Evolutionary conservation across 2,329 filamentous ascomycete species (phyloP).

Genomic region (Exophiala bonariae): DNA sequence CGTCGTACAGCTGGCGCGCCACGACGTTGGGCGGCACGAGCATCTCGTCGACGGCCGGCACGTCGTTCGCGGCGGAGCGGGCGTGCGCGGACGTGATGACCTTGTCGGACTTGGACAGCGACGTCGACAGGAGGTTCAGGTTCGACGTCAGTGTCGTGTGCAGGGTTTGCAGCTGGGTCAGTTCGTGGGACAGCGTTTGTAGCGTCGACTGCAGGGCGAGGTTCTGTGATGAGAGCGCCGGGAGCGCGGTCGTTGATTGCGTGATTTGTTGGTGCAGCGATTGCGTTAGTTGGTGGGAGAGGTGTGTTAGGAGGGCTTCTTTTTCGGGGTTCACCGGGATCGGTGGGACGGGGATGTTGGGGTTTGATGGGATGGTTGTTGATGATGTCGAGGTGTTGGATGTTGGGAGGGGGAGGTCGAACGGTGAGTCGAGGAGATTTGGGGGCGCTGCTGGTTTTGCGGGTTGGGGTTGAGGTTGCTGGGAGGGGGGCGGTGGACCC

Average conservation of each 20-base stretch:
- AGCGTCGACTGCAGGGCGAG: conserved; percentile 72
- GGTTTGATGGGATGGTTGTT: conserved; percentile 44
- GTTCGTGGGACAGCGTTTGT: conserved; percentile 70
- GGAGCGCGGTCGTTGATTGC: conserved; percentile 73
- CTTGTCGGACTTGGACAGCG: conserved; percentile 74
- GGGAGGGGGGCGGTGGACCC: conserved; percentile 28
- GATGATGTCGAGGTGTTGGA: conserved; percentile 33
- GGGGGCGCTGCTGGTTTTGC: conserved; percentile 38
- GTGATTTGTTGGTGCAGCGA: conserved; percentile 68
- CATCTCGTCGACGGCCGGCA: conserved; percentile 83
- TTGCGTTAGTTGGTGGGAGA: conserved; percentile 68
- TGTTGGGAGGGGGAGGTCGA: conserved; percentile 58
- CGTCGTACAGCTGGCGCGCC: conserved; percentile 84
- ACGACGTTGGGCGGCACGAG: conserved; percentile 93
- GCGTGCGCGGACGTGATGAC: conserved; percentile 72
- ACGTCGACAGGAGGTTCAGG: conserved; percentile 73
- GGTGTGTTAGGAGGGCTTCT: conserved; percentile 76
- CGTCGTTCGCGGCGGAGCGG: conserved; percentile 50
- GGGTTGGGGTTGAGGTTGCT: conserved; percentile 31
- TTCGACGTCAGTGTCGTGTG: conserved; percentile 73
- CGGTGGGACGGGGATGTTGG: conserved; percentile 68
- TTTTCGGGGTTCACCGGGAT: conserved; percentile 96
- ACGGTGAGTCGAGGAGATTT: conserved; percentile 64
- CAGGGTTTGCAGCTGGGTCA: conserved; percentile 68
- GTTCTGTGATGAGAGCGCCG: conserved; percentile 76